Evolutionary conservation across 441 rosid genomes (phyloP).

Genomic region (Flueggea neowawraea): DNA sequence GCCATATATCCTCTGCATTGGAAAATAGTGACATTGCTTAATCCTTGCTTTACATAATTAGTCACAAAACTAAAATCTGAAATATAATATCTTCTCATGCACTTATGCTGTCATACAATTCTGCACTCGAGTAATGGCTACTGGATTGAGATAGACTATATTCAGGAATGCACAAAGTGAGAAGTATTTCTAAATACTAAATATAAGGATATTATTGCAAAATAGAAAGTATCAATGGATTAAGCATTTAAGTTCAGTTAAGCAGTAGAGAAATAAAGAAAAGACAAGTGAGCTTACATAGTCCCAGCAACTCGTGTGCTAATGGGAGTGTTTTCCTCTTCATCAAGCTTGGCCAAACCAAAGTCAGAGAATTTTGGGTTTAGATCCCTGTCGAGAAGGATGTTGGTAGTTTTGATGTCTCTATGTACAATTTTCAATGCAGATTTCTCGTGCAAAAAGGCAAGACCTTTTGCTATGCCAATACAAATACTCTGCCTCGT

Average conservation of each 20-base stretch:
- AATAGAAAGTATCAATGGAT: too few relatives aligned
- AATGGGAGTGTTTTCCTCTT: constrained; percentile 78
- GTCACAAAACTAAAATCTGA: too few relatives aligned
- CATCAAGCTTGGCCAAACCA: constrained; percentile 70
- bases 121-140: too few relatives aligned
- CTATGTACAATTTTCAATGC: constrained; percentile 61
- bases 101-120: too few relatives aligned
- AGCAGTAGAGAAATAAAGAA: too few relatives aligned
- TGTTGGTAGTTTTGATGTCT: constrained; percentile 74
- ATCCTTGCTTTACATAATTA: too few relatives aligned
- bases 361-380: constrained; percentile 73
- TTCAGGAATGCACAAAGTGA: too few relatives aligned
- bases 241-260: too few relatives aligned
- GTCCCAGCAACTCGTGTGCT: constrained; percentile 83
- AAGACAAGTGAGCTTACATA: constrained; percentile 32
- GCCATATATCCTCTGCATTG: constrained; percentile 54
- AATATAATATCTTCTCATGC: too few relatives aligned
- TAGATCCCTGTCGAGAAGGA: constrained; percentile 56
- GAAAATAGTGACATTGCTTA: background rate
- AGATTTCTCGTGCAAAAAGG: constrained; percentile 68
- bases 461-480: constrained; percentile 66
- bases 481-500: constrained; percentile 53
- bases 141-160: too few relatives aligned
- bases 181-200: too few relatives aligned
- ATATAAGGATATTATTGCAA: too few relatives aligned